Evolutionary conservation across 169 alveolate genomes (phyloP).

Genomic region (Cryptosporidium sp.): DNA sequence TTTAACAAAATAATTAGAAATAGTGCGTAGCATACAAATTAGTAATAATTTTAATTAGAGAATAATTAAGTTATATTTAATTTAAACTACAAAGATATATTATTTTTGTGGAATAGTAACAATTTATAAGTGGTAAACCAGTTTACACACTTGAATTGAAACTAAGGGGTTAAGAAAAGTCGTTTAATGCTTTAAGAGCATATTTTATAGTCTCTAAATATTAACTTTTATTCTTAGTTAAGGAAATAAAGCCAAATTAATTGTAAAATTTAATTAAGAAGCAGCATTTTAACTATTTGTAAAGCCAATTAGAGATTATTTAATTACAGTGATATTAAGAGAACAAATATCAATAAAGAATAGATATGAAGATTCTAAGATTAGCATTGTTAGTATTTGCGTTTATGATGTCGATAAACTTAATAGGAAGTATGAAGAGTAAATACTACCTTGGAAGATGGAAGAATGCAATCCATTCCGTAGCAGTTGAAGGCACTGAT

Average conservation of each 20-base stretch:
- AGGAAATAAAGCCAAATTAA: not conserved
- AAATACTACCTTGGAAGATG: slow-evolving; percentile 55
- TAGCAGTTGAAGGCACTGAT: slow-evolving; percentile 58
- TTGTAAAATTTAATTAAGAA: not conserved
- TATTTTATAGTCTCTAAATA: not conserved
- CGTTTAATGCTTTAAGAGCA: not conserved
- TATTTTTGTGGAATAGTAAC: no score
- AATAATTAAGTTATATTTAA: no score
- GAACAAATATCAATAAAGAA: not conserved
- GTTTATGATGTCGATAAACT: slow-evolving; percentile 38
- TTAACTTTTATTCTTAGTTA: not conserved
- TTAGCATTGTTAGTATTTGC: slow-evolving; percentile 21
- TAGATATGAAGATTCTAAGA: slow-evolving; percentile 58
- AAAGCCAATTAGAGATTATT: not conserved
- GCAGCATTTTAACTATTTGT: not conserved
- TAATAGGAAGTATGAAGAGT: slow-evolving; percentile 57
- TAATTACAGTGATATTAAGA: not conserved
- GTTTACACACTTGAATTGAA: not conserved
- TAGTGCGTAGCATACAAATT: not conserved
- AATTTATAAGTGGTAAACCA: not conserved
- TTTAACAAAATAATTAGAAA: no score
- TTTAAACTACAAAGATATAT: not conserved
- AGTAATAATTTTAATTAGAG: no score
- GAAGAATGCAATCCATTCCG: slow-evolving; percentile 49
- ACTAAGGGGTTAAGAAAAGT: not conserved